A percentile compares a stretch with the other conserved stretches of the same genome.
Evolutionary conservation across 495 filamentous ascomycete genomes (phyloP).

Genomic region (Delitschia confertaspora): DNA sequence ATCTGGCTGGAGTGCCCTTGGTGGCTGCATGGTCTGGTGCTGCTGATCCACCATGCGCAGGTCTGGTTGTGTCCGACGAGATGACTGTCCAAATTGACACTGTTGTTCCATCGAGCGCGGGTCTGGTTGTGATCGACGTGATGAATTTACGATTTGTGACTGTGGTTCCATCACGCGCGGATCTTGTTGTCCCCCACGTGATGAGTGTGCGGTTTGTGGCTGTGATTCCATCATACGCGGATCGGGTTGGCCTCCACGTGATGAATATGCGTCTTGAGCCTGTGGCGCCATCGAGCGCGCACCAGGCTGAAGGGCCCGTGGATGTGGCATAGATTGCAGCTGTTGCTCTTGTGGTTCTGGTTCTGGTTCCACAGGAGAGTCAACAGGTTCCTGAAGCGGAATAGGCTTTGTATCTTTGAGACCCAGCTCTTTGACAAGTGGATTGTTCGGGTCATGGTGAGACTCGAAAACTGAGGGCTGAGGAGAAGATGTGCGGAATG

Average conservation of each 20-base stretch:
- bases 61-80: too few species aligned
- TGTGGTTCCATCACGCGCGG: too few species aligned
- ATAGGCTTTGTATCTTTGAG: constrained; percentile 38
- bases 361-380: constrained; percentile 40
- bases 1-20: neutral
- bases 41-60: too few species aligned
- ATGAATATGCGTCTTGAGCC: neutral
- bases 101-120: too few species aligned
- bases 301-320: neutral
- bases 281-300: too few species aligned
- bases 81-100: too few species aligned
- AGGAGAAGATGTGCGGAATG: constrained; percentile 85
- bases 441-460: constrained; percentile 72
- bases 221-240: too few species aligned
- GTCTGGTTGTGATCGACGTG: too few species aligned
- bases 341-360: neutral
- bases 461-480: constrained; percentile 80
- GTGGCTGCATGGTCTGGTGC: constrained; percentile 40
- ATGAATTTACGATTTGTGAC: too few species aligned
- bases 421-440: constrained; percentile 54
- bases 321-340: neutral
- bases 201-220: neutral
- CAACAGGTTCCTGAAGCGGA: neutral
- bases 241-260: neutral
- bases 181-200: neutral